phyloP scores from a whole-genome alignment of 805 yeast species.

The Lipomyces yamanashiensis region DNA sequence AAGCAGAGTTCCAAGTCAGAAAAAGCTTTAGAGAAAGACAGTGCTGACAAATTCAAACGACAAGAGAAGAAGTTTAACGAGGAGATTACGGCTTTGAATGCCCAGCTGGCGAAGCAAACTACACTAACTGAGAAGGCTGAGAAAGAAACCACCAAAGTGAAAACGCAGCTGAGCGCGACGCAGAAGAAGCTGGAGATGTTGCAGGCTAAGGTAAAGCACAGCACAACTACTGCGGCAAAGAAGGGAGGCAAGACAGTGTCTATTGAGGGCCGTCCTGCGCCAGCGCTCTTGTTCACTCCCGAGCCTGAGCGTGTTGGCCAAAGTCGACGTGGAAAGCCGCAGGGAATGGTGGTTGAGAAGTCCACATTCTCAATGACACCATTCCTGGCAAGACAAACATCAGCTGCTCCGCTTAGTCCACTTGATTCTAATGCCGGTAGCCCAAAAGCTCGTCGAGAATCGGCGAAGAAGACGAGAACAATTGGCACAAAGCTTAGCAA shows the following conservation, averaged over 20 bases:
- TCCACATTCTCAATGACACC: constrained; percentile 35
- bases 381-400: constrained; percentile 22
- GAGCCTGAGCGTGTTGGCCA: constrained; percentile 6
- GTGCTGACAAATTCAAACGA: too few species aligned
- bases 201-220: constrained; percentile 18
- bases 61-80: constrained; percentile 20
- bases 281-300: constrained; percentile 27
- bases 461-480: background rate
- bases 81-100: constrained; percentile 16
- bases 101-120: constrained; percentile 17
- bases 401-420: constrained; percentile 20
- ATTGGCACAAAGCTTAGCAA: background rate
- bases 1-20: too few species aligned
- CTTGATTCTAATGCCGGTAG: constrained; percentile 13
- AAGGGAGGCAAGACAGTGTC: constrained; percentile 10
- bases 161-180: constrained; percentile 17
- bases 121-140: constrained; percentile 20
- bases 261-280: background rate
- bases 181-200: constrained; percentile 23
- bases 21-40: too few species aligned
- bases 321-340: constrained; percentile 7
- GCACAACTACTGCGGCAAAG: background rate
- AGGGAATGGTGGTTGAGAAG: constrained; percentile 21
- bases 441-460: background rate
- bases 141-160: constrained; percentile 17